Evolutionary conservation across 2,329 filamentous ascomycete species (phyloP).

Genomic region (Stemphylium beticola): DNA sequence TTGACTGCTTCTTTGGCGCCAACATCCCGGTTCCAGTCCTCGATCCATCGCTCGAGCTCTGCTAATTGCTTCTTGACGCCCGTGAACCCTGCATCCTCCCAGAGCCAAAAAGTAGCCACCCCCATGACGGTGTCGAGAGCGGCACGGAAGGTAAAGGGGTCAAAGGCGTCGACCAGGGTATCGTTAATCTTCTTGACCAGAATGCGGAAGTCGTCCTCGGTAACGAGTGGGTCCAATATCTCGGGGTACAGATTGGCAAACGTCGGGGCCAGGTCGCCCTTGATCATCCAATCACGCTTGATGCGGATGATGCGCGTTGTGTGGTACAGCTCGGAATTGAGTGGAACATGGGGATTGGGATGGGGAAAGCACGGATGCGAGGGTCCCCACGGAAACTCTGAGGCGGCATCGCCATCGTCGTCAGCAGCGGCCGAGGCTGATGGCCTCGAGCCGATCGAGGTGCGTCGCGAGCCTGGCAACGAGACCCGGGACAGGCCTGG

Average conservation of each 20-base stretch:
- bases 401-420: constrained; percentile 40
- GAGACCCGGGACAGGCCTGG: constrained; percentile 26
- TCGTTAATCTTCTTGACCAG: constrained; percentile 83
- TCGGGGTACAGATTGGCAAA: constrained; percentile 97
- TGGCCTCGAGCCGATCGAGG: constrained; percentile 35
- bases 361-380: constrained; percentile 95
- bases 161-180: constrained; percentile 77
- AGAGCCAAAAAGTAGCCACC: constrained; percentile 87
- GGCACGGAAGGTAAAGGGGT: constrained; percentile 77
- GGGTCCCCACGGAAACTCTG: constrained; percentile 85
- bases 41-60: constrained; percentile 78
- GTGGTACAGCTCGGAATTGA: constrained; percentile 74
- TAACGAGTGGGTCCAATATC: constrained; percentile 84
- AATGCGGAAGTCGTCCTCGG: constrained; percentile 83
- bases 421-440: constrained; percentile 42
- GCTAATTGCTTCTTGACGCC: constrained; percentile 74
- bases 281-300: constrained; percentile 86
- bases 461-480: constrained; percentile 36
- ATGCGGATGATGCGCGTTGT: constrained; percentile 91
- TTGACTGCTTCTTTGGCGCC: constrained; percentile 68
- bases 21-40: constrained; percentile 79
- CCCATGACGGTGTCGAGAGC: constrained; percentile 81
- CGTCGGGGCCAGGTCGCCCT: constrained; percentile 87
- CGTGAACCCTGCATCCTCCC: constrained; percentile 86
- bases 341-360: constrained; percentile 85